Evolutionary conservation across 2,329 filamentous ascomycete genomes (phyloP).

Genomic region (Truncatella angustata): DNA sequence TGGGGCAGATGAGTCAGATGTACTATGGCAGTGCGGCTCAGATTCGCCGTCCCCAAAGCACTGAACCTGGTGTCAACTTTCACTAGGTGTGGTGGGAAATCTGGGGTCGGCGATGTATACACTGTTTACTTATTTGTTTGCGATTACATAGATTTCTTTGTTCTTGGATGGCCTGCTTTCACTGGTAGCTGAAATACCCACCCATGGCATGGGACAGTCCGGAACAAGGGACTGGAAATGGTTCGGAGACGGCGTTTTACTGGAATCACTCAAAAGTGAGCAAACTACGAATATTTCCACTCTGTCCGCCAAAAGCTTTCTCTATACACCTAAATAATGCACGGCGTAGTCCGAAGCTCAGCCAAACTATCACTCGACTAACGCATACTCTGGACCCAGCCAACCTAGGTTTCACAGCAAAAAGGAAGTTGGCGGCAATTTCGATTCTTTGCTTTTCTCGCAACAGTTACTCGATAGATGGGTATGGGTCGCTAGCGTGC

Average conservation of each 20-base stretch:
- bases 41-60: conserved; percentile 72
- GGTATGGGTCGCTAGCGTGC: background rate
- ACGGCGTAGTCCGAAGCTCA: conserved; percentile 1
- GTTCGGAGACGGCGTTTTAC: conserved; percentile 10
- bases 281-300: background rate
- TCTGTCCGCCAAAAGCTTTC: background rate
- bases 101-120: too few species aligned
- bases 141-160: conserved; percentile 21
- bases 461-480: background rate
- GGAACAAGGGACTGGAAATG: background rate
- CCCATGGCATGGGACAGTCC: conserved; percentile 17
- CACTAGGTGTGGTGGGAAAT: too few species aligned
- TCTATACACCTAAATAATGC: background rate
- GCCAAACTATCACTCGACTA: background rate
- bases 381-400: too few species aligned
- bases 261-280: background rate
- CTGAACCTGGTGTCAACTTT: conserved; percentile 59
- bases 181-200: conserved; percentile 24
- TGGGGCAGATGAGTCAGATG: conserved; percentile 65
- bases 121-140: too few species aligned
- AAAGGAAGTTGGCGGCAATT: background rate
- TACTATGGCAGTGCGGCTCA: conserved; percentile 66
- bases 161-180: conserved; percentile 19
- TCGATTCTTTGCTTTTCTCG: conserved; percentile 1
- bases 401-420: too few species aligned